These are phyloP conservation scores for Rubia occidens DNA, from an alignment of 305 asterid species.

Conservation along the genomic window DNA sequence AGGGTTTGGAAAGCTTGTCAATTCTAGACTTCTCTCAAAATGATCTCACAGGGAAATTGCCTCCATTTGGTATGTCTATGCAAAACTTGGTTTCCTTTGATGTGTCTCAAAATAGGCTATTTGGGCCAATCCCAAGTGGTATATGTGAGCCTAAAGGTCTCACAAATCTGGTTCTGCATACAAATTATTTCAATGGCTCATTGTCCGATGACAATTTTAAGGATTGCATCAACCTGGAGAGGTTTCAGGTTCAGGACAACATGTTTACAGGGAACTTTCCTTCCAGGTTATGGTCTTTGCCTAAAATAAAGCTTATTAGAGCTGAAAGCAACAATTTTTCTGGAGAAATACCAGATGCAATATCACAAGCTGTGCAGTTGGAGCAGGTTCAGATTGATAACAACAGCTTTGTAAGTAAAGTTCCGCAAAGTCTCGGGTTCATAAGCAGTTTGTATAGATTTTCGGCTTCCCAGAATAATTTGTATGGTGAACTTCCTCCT, in stretches of 20 bases:
- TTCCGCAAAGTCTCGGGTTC: slow-evolving; percentile 61
- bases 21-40: slow-evolving; percentile 61
- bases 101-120: slow-evolving; percentile 65
- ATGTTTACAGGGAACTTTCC: slow-evolving; percentile 58
- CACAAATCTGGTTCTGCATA: slow-evolving; percentile 40
- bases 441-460: slow-evolving; percentile 57
- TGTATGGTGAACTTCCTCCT: slow-evolving; percentile 69
- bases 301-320: slow-evolving; percentile 59
- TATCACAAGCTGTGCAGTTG: slow-evolving; percentile 54
- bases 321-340: slow-evolving; percentile 70
- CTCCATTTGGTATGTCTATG: slow-evolving; percentile 35
- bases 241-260: slow-evolving; percentile 77
- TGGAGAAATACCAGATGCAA: slow-evolving; percentile 68
- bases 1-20: slow-evolving; percentile 43
- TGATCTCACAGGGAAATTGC: slow-evolving; percentile 52
- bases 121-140: slow-evolving; percentile 56
- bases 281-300: slow-evolving; percentile 60
- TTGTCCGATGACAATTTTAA: slow-evolving; percentile 34
- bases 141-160: slow-evolving; percentile 54
- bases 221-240: slow-evolving; percentile 56
- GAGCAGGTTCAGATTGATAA: slow-evolving; percentile 91
- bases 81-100: slow-evolving; percentile 70
- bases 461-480: slow-evolving; percentile 56
- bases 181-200: slow-evolving; percentile 58
- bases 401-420: slow-evolving; percentile 48